These are phyloP conservation scores for Xylaria sp. DNA, from an alignment of 2,329 filamentous ascomycete genomes.

Conservation along the genomic window DNA sequence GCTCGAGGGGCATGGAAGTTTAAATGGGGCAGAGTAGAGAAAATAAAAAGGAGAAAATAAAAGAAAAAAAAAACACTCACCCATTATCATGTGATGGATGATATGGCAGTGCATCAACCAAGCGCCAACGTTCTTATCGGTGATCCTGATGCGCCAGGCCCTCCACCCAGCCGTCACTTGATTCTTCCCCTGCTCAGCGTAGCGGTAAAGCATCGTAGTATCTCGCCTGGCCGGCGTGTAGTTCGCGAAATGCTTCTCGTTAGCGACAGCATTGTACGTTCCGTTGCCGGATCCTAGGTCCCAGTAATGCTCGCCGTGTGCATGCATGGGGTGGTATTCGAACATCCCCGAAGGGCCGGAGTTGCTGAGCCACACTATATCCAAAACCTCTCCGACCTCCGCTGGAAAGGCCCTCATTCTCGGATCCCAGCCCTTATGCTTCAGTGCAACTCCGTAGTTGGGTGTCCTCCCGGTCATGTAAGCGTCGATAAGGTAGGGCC, in stretches of 20 bases:
- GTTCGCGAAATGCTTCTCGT: slow-evolving; percentile 56
- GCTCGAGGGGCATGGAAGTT: too few relatives aligned
- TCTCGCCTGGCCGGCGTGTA: slow-evolving; percentile 56
- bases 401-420: slow-evolving; percentile 62
- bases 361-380: slow-evolving; percentile 62
- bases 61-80: slow-evolving; percentile 46
- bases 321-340: slow-evolving; percentile 65
- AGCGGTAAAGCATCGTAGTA: slow-evolving; percentile 67
- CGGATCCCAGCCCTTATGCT: slow-evolving; percentile 66
- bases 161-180: slow-evolving; percentile 66
- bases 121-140: slow-evolving; percentile 61
- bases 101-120: slow-evolving; percentile 74
- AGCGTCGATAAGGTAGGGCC: slow-evolving; percentile 64
- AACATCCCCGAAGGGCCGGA: slow-evolving; percentile 52
- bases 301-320: slow-evolving; percentile 65
- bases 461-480: slow-evolving; percentile 64
- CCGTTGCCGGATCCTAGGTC: slow-evolving; percentile 66
- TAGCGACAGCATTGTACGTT: slow-evolving; percentile 60
- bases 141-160: slow-evolving; percentile 65
- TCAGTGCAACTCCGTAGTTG: slow-evolving; percentile 61
- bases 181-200: slow-evolving; percentile 55
- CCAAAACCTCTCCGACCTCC: slow-evolving; percentile 65
- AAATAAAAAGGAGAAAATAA: background rate
- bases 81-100: slow-evolving; percentile 68
- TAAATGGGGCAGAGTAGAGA: too few relatives aligned